phyloP scores from a whole-genome alignment of 352 stramenopile genomes.

The Phytophthora vignae region DNA sequence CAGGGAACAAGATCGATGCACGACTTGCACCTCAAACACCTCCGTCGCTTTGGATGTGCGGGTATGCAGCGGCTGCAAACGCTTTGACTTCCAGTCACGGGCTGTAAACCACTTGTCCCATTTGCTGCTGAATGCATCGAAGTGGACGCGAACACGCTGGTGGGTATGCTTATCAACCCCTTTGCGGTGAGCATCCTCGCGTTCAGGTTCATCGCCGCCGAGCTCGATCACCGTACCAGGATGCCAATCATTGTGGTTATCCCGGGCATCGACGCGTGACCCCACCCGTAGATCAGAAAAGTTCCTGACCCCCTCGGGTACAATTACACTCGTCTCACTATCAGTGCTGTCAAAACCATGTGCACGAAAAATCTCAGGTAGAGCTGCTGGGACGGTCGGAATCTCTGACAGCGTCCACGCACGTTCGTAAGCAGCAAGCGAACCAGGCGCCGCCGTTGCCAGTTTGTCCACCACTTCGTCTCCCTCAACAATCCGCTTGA shows the following conservation, averaged over 20 bases:
- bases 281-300: constrained; percentile 65
- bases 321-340: constrained; percentile 8
- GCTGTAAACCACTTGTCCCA: constrained; percentile 78
- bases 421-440: constrained; percentile 73
- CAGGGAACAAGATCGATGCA: constrained; percentile 52
- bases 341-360: not conserved
- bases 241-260: constrained; percentile 69
- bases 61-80: constrained; percentile 55
- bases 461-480: constrained; percentile 67
- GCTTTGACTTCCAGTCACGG: constrained; percentile 62
- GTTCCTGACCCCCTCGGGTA: constrained; percentile 23
- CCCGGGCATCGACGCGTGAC: constrained; percentile 64
- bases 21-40: constrained; percentile 84
- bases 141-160: constrained; percentile 63
- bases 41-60: constrained; percentile 52
- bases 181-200: constrained; percentile 7
- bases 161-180: constrained; percentile 10
- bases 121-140: constrained; percentile 75
- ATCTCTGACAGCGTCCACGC: constrained; percentile 75
- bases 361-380: constrained; percentile 23
- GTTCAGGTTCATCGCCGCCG: constrained; percentile 3
- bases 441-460: constrained; percentile 42
- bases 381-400: constrained; percentile 41
- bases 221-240: constrained; percentile 67
- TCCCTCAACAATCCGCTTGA: constrained; percentile 75